Evolutionary conservation across 176 grass and related monocot species (phyloP), one percentile per base, ranked within the genome.

Genomic region (Saccharum spontaneum): DNA sequence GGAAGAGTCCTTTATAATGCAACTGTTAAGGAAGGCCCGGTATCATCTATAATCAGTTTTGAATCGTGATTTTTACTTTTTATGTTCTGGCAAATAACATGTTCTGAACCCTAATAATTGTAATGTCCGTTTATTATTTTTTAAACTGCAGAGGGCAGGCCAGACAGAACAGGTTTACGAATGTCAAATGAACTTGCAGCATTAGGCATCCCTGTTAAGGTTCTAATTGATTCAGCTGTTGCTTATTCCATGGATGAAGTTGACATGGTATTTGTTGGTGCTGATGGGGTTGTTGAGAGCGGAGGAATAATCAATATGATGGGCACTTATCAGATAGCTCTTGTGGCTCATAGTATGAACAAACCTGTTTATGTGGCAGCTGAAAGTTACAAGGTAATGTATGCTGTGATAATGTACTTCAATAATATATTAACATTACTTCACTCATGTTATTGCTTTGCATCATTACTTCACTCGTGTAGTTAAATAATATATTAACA

Each of bases 251-350:
- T 96, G 90, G 97, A 92, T 92, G 93, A 99, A 92, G 50, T 95
- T 75, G 91, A 94, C 84, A 96, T 99, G 97, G 88, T 99, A 18
- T 96, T 94, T 87, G 76, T 99, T 73, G 93, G 97, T 26, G 97
- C 97, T 92, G 97, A 99, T 94, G 97, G 93, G 49, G 90, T 99
- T 79, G 97, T 96, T 73, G 97, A 99, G 78, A 98, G 97, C 41
- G 97, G 97, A 71, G 97, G 97, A 63, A 96, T 99, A 78, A 99
- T 99, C 62, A 99, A 99, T 84, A 96, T 99, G 97, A 99, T 95
- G 97, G 93, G 93, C 16, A 99, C 97, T 75, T 99, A 99, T 84
- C 97, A 99, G 87, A 92, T 90, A 86, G 97, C 97, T 85, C 87
- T 99, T 81, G 93, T 96, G 30, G 97, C 97, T 63, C 87, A 95